Percentiles rank a stretch among this genome's conserved stretches.
Conservation (phyloP, 192 early-diverging fungal genomes). For the Coemansia umbellata region DNA sequence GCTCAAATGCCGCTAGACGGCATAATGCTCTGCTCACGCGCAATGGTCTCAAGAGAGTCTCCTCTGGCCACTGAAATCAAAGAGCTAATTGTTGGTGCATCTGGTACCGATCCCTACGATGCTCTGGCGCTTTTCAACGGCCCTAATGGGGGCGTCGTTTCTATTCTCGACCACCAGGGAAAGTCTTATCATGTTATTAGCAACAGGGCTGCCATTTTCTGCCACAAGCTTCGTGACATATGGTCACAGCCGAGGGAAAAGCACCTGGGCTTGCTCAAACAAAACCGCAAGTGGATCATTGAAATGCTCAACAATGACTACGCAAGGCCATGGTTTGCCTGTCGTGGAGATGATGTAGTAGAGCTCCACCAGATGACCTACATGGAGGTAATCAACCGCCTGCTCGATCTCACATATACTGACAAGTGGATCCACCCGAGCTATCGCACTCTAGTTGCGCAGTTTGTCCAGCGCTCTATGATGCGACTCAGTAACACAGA, state of each 20-base stretch:
- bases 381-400: slow-evolving; percentile 71
- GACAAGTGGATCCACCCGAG: slow-evolving; percentile 77
- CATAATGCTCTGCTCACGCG: slow-evolving; percentile 83
- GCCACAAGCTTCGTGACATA: slow-evolving; percentile 88
- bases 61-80: slow-evolving; percentile 69
- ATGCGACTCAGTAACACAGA: slow-evolving; percentile 76
- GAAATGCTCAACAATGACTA: slow-evolving; percentile 80
- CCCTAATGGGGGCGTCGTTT: slow-evolving; percentile 79
- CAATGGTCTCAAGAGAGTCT: slow-evolving; percentile 85
- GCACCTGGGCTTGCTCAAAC: slow-evolving; percentile 62
- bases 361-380: slow-evolving; percentile 94
- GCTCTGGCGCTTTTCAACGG: slow-evolving; percentile 80
- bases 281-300: slow-evolving; percentile 84
- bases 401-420: slow-evolving; percentile 77
- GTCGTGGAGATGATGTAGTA: slow-evolving; percentile 5
- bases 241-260: slow-evolving; percentile 82
- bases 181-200: slow-evolving; percentile 91
- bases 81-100: slow-evolving; percentile 75
- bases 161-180: slow-evolving; percentile 80
- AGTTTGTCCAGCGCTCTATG: slow-evolving; percentile 65
- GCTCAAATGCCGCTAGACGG: slow-evolving; percentile 94
- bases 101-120: slow-evolving; percentile 70
- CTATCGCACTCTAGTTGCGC: slow-evolving; percentile 71
- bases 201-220: slow-evolving; percentile 82
- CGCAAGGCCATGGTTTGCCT: slow-evolving; percentile 94